phyloP scores from a whole-genome alignment of 306 rosid species.

The Dicorynia guianensis region DNA sequence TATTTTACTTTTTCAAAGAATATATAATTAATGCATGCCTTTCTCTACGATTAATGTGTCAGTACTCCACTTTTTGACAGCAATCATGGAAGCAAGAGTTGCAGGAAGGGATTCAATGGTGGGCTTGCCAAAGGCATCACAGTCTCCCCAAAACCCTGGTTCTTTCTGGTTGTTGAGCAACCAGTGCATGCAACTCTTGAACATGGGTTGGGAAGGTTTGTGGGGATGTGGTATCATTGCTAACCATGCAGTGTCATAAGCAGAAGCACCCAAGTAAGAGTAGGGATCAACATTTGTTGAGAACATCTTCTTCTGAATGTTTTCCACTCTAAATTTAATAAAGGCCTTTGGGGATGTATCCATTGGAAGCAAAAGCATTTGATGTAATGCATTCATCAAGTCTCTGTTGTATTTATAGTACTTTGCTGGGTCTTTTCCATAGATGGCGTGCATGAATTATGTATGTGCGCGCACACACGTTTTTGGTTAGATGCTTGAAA shows the following conservation, averaged over 20 bases:
- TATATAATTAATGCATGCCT: not conserved
- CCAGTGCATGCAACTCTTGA: conserved; percentile 50
- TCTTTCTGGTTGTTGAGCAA: conserved; percentile 50
- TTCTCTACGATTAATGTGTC: not conserved
- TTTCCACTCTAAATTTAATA: conserved; percentile 21
- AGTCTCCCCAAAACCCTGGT: conserved; percentile 57
- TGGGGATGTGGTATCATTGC: conserved; percentile 53
- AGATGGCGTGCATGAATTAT: no score
- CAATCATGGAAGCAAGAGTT: conserved; percentile 34
- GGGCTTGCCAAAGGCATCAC: conserved; percentile 43
- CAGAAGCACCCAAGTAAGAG: conserved; percentile 47
- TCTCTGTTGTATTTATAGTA: no score
- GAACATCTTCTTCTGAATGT: conserved; percentile 38
- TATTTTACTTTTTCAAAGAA: no score
- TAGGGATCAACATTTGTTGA: conserved; percentile 37
- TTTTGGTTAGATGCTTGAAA: no score
- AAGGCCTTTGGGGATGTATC: conserved; percentile 18
- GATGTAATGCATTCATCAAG: no score
- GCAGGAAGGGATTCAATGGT: conserved; percentile 28
- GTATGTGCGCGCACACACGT: no score
- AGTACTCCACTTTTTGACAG: conserved; percentile 26
- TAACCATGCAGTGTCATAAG: conserved; percentile 64
- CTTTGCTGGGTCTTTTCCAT: no score
- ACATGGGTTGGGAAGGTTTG: conserved; percentile 50
- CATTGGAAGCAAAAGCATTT: not conserved